phyloP scores from a whole-genome alignment of 169 alveolate genomes.

The Cryptosporidium canis region DNA sequence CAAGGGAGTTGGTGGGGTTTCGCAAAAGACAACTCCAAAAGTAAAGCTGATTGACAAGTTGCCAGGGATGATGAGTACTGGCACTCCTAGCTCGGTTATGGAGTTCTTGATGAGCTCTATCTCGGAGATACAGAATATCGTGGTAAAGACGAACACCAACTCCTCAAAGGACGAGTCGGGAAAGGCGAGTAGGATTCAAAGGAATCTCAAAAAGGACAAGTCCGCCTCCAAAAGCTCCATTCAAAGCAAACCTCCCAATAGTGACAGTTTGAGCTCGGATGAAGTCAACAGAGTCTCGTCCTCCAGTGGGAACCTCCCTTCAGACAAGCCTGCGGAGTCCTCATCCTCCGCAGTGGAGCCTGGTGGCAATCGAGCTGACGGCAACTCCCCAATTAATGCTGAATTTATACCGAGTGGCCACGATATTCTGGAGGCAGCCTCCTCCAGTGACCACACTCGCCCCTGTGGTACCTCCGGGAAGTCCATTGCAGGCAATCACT shows the following conservation, averaged over 20 bases:
- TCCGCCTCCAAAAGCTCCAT: not conserved
- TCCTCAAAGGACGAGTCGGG: slow-evolving; percentile 25
- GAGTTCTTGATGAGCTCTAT: slow-evolving; percentile 22
- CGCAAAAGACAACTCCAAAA: slow-evolving; percentile 36
- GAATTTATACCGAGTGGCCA: not conserved
- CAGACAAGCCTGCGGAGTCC: not conserved
- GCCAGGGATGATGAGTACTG: not conserved
- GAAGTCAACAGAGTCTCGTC: not conserved
- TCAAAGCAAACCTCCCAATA: not conserved
- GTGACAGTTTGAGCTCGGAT: not conserved
- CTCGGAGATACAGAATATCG: slow-evolving; percentile 48
- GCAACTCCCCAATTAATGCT: slow-evolving; percentile 10
- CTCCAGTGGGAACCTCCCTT: not conserved
- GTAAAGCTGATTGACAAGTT: not conserved
- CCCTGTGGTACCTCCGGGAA: not conserved
- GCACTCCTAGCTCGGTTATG: slow-evolving; percentile 51
- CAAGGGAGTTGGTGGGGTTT: not conserved
- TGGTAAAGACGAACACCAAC: slow-evolving; percentile 9
- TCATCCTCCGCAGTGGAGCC: not conserved
- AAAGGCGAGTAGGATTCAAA: slow-evolving; percentile 20
- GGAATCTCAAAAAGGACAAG: slow-evolving; percentile 10
- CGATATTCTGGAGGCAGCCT: not conserved
- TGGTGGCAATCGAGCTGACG: not conserved
- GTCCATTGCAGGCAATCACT: not conserved
- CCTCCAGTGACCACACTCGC: not conserved